Evolutionary conservation across 768 basidiomycete species (phyloP).

Genomic region (Collybia sordida): DNA sequence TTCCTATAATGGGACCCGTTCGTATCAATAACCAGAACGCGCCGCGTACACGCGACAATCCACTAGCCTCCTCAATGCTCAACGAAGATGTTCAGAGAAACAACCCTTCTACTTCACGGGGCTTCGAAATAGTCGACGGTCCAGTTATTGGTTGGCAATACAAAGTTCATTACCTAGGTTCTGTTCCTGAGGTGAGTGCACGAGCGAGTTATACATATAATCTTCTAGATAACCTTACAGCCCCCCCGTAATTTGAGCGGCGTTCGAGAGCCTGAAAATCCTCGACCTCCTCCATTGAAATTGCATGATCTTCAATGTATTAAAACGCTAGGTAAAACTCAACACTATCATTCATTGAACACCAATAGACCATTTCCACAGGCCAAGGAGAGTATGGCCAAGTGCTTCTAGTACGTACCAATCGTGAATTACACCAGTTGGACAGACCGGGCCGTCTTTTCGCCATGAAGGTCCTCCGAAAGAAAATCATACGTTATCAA

Average conservation of each 20-base stretch:
- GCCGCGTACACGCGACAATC: constrained; percentile 5
- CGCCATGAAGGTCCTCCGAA: constrained; percentile 45
- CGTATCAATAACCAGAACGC: background rate
- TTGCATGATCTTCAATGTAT: constrained; percentile 42
- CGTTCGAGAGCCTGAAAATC: constrained; percentile 25
- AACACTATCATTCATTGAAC: background rate
- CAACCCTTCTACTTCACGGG: no score
- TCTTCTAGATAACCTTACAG: background rate
- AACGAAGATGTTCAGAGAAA: no score
- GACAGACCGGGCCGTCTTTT: constrained; percentile 37
- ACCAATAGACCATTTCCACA: constrained; percentile 15
- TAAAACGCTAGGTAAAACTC: constrained; percentile 35
- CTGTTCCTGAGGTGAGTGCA: constrained; percentile 4
- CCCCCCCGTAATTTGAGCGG: constrained; percentile 2
- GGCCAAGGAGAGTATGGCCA: constrained; percentile 41
- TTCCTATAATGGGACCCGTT: background rate
- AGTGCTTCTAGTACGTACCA: constrained; percentile 41
- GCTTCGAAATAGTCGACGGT: constrained; percentile 1
- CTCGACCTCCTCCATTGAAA: constrained; percentile 34
- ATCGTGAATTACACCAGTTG: constrained; percentile 23
- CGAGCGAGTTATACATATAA: background rate
- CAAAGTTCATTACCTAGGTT: background rate
- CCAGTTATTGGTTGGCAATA: constrained; percentile 3
- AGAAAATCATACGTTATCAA: constrained; percentile 30
- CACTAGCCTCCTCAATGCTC: background rate